Percentiles rank a stretch among this genome's conserved stretches.
Evolutionary conservation across 176 grass and related monocot genomes (phyloP).

Genomic region (Chrysopogon serrulatus): DNA sequence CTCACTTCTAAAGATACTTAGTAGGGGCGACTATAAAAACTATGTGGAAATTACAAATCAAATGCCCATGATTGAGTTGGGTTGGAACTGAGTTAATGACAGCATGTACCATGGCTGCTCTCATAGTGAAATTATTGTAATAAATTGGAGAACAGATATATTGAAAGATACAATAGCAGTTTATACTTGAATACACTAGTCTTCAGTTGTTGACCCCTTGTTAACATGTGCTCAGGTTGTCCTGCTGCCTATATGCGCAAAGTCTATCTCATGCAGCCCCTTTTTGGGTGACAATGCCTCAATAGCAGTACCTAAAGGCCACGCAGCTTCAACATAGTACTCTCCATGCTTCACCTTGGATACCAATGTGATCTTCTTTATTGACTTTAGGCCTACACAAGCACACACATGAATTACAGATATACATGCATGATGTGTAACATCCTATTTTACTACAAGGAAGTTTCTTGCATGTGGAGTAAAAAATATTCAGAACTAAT

Average conservation of each 20-base stretch:
- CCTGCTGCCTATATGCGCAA: neutral
- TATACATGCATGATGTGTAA: neutral
- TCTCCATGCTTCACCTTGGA: slow-evolving; percentile 25
- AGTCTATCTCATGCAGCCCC: neutral
- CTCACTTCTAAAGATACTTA: too few species aligned
- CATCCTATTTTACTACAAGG: neutral
- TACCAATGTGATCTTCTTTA: neutral
- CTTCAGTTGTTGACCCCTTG: too few species aligned
- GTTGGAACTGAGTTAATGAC: neutral
- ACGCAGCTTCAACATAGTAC: slow-evolving; percentile 22
- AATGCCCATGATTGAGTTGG: neutral
- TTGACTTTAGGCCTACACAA: neutral
- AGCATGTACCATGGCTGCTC: neutral
- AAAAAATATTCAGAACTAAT: neutral
- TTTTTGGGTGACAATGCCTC: slow-evolving; percentile 31
- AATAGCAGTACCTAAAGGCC: slow-evolving; percentile 51
- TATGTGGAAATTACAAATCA: neutral
- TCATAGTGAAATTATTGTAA: neutral
- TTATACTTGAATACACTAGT: neutral
- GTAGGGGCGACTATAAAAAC: neutral
- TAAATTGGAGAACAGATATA: neutral
- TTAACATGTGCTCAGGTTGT: neutral
- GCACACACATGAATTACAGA: neutral
- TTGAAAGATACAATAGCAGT: neutral
- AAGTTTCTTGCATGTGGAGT: neutral